phyloP scores from a whole-genome alignment of 306 rosid species.

The Dryas drummondii region DNA sequence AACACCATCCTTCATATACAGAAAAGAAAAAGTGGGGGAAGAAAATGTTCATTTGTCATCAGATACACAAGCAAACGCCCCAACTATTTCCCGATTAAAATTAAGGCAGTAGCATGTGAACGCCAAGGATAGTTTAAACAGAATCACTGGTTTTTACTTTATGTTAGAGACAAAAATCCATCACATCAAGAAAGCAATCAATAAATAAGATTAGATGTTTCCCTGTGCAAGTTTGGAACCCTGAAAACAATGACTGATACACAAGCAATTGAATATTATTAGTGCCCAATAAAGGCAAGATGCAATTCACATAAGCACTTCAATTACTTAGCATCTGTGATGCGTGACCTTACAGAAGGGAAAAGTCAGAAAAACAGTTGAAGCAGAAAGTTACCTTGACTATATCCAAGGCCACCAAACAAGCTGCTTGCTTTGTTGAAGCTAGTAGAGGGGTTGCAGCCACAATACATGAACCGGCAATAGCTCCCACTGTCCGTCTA shows the following conservation, averaged over 20 bases:
- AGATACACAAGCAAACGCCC: not conserved
- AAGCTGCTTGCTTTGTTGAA: slow-evolving; percentile 61
- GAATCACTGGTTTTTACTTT: too few relatives aligned
- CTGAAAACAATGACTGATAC: too few relatives aligned
- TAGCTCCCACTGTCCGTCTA: slow-evolving; percentile 80
- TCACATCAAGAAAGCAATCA: too few relatives aligned
- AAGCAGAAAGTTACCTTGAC: slow-evolving; percentile 61
- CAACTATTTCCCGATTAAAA: not conserved
- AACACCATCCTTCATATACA: slow-evolving; percentile 46
- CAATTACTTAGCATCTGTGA: not conserved
- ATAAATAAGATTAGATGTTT: too few relatives aligned
- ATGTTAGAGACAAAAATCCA: too few relatives aligned
- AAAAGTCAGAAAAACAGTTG: slow-evolving; percentile 17
- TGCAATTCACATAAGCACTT: not conserved
- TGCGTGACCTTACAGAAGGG: not conserved
- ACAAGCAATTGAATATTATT: too few relatives aligned
- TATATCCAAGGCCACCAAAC: slow-evolving; percentile 76
- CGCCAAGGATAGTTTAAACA: too few relatives aligned
- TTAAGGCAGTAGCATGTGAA: not conserved
- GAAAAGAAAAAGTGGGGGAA: not conserved
- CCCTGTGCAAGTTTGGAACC: too few relatives aligned
- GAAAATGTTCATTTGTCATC: not conserved
- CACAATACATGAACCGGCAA: slow-evolving; percentile 74
- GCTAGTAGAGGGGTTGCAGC: slow-evolving; percentile 80
- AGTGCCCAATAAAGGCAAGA: not conserved